Evolutionary conservation across 805 yeast species (phyloP), one percentile per base, ranked within the genome.

Genomic region (Barnettozyma sp.): DNA sequence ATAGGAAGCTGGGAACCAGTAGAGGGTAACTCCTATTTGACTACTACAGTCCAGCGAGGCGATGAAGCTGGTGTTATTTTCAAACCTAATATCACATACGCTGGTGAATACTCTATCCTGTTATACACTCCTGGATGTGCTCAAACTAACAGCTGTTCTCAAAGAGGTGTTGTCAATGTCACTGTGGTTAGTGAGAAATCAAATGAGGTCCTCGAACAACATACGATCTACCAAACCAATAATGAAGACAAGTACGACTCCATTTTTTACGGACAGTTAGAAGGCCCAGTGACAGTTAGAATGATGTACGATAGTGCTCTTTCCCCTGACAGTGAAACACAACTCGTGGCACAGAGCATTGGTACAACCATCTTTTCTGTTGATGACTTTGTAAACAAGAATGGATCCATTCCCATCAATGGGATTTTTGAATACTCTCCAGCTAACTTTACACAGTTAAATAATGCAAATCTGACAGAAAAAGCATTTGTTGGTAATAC

Each of bases 81-180:
- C 50, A 66, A 68, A 38, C 85, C 95, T 8, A 79, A 79, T 45
- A 72, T 86, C 14, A 65, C 82, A 1, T 70, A 74, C 43, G 66
- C 84, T 0, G 97, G 97, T 8, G 66, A 76, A 40, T 92, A 86
- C 56, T 65, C 84, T 0, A 66, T 92, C 17, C 63, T 74, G 35
- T 48, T 88, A 33, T 80, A 74, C 48, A 92, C 98, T 1, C 96
- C 96, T 0, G 97, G 97, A 0, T 92, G 98, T 61, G 35, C 56
- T 1, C 54, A 48, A 4, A 95, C 83, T 53, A 58, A 62, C 33
- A 70, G 92, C 0, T 92, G 98, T 59, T 46, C 54, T 16, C 40
- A 61, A 15, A 71, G 98, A 53, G 90, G 94, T 9, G 70, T 74
- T 18, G 90, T 84, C 4, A 84, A 84, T 48, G 95, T 80, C 0